phyloP scores from a whole-genome alignment of 169 alveolate genomes.

The Theileria orientalis region DNA sequence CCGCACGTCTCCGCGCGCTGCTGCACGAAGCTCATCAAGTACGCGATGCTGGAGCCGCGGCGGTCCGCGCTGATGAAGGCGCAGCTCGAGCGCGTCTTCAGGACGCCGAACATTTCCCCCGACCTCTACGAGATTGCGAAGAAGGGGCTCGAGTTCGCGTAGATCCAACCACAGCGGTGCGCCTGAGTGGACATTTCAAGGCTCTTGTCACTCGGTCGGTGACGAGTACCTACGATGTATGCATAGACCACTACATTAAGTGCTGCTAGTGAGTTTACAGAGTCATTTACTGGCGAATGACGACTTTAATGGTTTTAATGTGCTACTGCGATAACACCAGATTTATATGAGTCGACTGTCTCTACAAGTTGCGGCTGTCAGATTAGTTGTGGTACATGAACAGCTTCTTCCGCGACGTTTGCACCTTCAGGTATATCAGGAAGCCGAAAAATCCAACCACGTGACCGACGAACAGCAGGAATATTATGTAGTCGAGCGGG shows the following conservation, averaged over 20 bases:
- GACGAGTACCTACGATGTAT: no score
- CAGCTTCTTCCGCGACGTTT: conserved; percentile 26
- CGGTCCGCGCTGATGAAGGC: conserved; percentile 67
- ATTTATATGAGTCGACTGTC: no score
- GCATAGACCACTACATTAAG: no score
- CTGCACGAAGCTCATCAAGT: conserved; percentile 64
- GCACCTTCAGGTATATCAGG: conserved; percentile 31
- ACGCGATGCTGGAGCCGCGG: conserved; percentile 66
- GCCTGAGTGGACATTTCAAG: neutral
- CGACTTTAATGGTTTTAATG: neutral
- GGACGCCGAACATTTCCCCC: conserved; percentile 65
- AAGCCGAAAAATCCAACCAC: conserved; percentile 49
- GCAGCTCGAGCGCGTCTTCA: conserved; percentile 64
- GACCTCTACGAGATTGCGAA: conserved; percentile 70
- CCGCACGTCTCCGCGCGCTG: conserved; percentile 77
- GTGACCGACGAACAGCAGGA: conserved; percentile 35
- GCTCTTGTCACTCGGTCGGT: no score
- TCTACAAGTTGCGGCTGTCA: no score
- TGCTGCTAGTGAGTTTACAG: no score
- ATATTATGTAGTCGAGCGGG: conserved; percentile 42
- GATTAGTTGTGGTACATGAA: conserved; percentile 20
- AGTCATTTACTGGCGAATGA: no score
- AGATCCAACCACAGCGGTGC: neutral
- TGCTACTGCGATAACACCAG: no score
- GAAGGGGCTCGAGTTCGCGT: conserved; percentile 47